Evolutionary conservation across 176 grass and related monocot species (phyloP), one percentile per base, ranked within the genome.

Genomic region (Phragmites australis): DNA sequence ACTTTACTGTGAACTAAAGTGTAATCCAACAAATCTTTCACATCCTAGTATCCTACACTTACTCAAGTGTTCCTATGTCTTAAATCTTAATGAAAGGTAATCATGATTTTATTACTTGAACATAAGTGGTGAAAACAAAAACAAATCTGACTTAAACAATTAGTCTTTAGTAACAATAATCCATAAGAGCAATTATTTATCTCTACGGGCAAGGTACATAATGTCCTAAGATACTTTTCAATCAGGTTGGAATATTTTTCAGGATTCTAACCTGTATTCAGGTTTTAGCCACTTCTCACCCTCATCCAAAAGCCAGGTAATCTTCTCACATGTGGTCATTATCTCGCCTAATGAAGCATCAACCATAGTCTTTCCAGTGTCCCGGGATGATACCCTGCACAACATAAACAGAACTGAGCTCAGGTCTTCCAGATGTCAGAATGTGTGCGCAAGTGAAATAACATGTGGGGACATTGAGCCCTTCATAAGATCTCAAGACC

Each of bases 251-350:
- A 60, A 30, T 67, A 54, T 18, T 39, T 45, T 53, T 26, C 32
- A 39, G 25, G 49, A 83, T 34, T 58, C 82, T 74, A 57, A 95
- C 92, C 96, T 99, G 92, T 95, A 95, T 91, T 99, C 96, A 84
- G 96, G 96, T 76, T 99, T 99, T 74, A 99, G 69, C 96, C 96
- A 99, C 78, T 90, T 99, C 81, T 99, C 96, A 41, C 96, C 96
- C 89, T 99, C 96, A 69, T 94, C 96, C 27, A 99, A 78, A 91
- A 99, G 96, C 96, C 96, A 99, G 49, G 83, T 91, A 64, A 99
- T 99, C 84, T 99, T 99, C 88, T 99, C 96, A 79, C 96, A 99
- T 21, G 96, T 99, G 58, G 96, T 99, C 96, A 99, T 99, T 81
- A 99, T 99, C 78, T 99, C 96, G 19, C 96, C 92, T 71, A 99